Percentiles rank a stretch among this genome's conserved stretches.
Evolutionary conservation across 208 protist genomes (phyloP).

Genomic region (Wallacemonas sp.): DNA sequence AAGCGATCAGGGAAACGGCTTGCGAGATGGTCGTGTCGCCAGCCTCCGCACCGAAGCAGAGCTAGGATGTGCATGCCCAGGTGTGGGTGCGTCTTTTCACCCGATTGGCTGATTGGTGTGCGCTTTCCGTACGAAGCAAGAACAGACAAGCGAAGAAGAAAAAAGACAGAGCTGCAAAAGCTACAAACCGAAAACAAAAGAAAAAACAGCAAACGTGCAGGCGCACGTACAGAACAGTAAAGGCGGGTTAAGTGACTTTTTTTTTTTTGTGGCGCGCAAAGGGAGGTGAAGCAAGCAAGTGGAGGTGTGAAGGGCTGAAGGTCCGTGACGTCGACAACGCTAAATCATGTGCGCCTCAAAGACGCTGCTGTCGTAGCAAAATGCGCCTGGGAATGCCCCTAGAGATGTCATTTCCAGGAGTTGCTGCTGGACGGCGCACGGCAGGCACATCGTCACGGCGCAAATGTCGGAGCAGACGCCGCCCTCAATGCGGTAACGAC

Average conservation of each 20-base stretch:
- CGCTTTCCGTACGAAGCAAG: too few species aligned
- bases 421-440: constrained; percentile 52
- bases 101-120: too few species aligned
- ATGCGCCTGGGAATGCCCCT: constrained; percentile 61
- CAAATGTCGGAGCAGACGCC: constrained; percentile 25
- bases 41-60: too few species aligned
- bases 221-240: not conserved
- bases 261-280: too few species aligned
- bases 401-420: constrained; percentile 62
- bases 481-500: constrained; percentile 30
- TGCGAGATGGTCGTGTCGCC: too few species aligned
- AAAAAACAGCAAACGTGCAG: constrained; percentile 11
- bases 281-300: too few species aligned
- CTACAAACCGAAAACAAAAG: constrained; percentile 5
- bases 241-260: too few species aligned
- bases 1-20: too few species aligned
- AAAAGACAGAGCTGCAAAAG: not conserved
- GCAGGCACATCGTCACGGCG: constrained; percentile 28
- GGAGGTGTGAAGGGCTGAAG: too few species aligned
- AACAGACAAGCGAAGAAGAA: constrained; percentile 13
- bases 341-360: constrained; percentile 17
- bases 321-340: not conserved
- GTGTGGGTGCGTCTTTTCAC: too few species aligned
- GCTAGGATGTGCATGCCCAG: too few species aligned
- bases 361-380: constrained; percentile 33